These are phyloP conservation scores for Gyrodon lividus DNA, from an alignment of 768 basidiomycete genomes.

Conservation along the genomic window DNA sequence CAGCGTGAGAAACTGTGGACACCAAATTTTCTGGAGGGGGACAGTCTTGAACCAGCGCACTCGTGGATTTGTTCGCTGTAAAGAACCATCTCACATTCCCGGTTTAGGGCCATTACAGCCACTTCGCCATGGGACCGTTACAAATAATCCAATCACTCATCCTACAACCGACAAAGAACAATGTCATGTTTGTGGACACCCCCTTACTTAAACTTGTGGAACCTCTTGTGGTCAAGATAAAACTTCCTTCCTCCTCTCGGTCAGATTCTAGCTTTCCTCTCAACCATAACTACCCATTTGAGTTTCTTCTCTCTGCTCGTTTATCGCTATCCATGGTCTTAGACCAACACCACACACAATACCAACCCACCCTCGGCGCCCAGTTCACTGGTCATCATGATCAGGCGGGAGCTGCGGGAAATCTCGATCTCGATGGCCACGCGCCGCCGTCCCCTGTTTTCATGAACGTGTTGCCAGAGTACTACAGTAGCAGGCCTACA, in stretches of 20 bases:
- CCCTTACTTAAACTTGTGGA: background rate
- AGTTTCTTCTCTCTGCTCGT: conserved; percentile 2
- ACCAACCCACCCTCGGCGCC: background rate
- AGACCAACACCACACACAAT: background rate
- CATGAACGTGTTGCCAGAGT: background rate
- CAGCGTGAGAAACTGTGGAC: conserved; percentile 61
- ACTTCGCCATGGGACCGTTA: conserved; percentile 48
- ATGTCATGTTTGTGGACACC: background rate
- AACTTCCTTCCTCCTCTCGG: background rate
- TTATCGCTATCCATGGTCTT: background rate
- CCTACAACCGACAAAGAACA: too few species aligned
- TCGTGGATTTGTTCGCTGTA: conserved; percentile 58
- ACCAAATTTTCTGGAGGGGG: conserved; percentile 97
- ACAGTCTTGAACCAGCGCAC: conserved; percentile 93
- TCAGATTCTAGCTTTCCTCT: background rate
- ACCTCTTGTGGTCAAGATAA: conserved; percentile 10
- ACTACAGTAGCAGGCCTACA: conserved; percentile 1
- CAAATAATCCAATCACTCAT: too few species aligned
- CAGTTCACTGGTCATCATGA: background rate
- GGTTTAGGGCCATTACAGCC: conserved; percentile 81
- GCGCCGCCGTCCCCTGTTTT: conserved; percentile 12
- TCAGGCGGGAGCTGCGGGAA: background rate
- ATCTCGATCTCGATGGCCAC: background rate
- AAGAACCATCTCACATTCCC: conserved; percentile 73
- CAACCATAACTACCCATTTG: background rate